Evolutionary conservation across 2,329 filamentous ascomycete genomes (phyloP).

Genomic region (Zymoseptoria brevis): DNA sequence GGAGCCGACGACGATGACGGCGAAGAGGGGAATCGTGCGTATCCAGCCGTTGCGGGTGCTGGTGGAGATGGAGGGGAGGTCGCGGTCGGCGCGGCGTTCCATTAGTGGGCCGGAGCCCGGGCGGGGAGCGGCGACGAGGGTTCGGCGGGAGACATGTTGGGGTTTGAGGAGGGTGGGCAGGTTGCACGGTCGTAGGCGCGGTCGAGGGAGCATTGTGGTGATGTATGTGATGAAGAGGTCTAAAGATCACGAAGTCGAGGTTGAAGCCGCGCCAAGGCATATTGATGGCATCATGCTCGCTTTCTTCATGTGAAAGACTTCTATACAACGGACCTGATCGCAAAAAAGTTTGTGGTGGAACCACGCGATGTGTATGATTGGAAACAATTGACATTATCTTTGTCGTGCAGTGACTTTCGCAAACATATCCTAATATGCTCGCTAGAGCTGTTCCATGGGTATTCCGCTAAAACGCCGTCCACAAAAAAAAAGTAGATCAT

Average conservation of each 20-base stretch:
- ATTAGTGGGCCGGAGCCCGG: slow-evolving; percentile 45
- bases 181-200: slow-evolving; percentile 12
- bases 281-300: background rate
- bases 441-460: background rate
- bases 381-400: background rate
- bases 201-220: slow-evolving; percentile 21
- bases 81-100: slow-evolving; percentile 46
- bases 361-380: background rate
- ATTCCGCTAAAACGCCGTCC: background rate
- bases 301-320: background rate
- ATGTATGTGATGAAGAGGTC: slow-evolving; percentile 1
- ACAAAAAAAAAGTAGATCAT: background rate
- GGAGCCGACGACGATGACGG: slow-evolving; percentile 59
- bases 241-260: slow-evolving; percentile 1
- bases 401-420: background rate
- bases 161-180: slow-evolving; percentile 4
- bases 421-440: background rate
- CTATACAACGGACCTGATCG: background rate
- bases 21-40: slow-evolving; percentile 73
- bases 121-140: slow-evolving; percentile 43
- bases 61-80: slow-evolving; percentile 38
- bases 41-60: slow-evolving; percentile 25
- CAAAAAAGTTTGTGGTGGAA: background rate
- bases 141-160: slow-evolving; percentile 27
- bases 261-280: slow-evolving; percentile 1